Evolutionary conservation across 257 asterid species (phyloP).

Genomic region (Orobanche coerulescens): DNA sequence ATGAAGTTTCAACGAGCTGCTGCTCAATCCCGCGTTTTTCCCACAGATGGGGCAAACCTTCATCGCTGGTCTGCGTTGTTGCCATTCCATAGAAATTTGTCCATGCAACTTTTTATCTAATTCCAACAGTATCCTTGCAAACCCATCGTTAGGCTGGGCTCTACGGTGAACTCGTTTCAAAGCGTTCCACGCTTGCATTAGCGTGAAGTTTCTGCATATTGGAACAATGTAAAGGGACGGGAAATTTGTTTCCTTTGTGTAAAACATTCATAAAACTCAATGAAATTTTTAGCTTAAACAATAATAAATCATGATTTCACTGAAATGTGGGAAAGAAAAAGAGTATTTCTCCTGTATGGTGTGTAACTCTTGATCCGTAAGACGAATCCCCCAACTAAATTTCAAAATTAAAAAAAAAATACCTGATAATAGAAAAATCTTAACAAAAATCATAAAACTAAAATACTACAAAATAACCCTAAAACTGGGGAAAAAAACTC

Average conservation of each 20-base stretch:
- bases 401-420: background rate
- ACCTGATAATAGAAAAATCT: no score
- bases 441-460: no score
- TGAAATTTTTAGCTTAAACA: no score
- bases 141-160: slow-evolving; percentile 98
- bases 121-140: slow-evolving; percentile 75
- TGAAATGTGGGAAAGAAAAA: no score
- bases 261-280: background rate
- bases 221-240: background rate
- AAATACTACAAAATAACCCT: no score
- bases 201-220: slow-evolving; percentile 61
- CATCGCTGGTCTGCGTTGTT: slow-evolving; percentile 77
- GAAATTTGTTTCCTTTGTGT: background rate
- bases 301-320: no score
- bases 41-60: slow-evolving; percentile 96
- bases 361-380: no score
- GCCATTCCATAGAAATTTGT: slow-evolving; percentile 94
- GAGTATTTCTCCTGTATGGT: no score
- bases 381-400: background rate
- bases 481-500: no score
- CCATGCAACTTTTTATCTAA: slow-evolving; percentile 73
- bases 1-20: slow-evolving; percentile 94
- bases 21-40: slow-evolving; percentile 89
- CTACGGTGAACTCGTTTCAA: slow-evolving; percentile 79
- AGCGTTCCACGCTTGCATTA: slow-evolving; percentile 78